These are phyloP conservation scores for Geranium brycei DNA, from an alignment of 345 rosid species.

Conservation along the genomic window DNA sequence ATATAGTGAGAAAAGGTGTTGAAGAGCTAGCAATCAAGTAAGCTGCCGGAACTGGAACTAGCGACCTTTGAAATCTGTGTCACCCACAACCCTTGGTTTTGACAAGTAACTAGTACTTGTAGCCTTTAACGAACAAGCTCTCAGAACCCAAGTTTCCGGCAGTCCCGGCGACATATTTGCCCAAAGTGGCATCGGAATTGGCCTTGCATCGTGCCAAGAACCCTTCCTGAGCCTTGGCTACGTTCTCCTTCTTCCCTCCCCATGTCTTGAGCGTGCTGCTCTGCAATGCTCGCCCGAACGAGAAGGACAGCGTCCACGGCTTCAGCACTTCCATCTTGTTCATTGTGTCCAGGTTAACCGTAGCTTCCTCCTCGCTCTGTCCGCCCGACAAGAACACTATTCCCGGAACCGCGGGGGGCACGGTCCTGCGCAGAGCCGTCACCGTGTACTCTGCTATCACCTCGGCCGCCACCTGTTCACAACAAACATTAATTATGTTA, in stretches of 20 bases:
- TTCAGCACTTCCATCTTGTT: slow-evolving; percentile 62
- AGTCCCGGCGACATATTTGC: slow-evolving; percentile 40
- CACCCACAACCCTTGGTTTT: too few relatives aligned
- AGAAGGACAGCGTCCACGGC: slow-evolving; percentile 93
- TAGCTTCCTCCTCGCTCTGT: slow-evolving; percentile 84
- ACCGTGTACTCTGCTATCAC: slow-evolving; percentile 68
- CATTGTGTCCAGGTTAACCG: slow-evolving; percentile 74
- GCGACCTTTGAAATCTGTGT: too few relatives aligned
- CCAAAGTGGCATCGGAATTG: slow-evolving; percentile 76
- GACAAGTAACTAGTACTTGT: slow-evolving; percentile 42
- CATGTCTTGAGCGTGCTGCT: slow-evolving; percentile 90
- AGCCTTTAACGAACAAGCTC: slow-evolving; percentile 74
- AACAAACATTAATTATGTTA: not conserved
- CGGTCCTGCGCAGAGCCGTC: slow-evolving; percentile 63
- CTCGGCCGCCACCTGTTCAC: slow-evolving; percentile 13
- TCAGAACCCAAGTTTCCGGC: slow-evolving; percentile 63
- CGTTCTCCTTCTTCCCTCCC: slow-evolving; percentile 71
- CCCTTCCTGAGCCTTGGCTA: slow-evolving; percentile 56
- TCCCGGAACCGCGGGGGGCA: slow-evolving; percentile 81
- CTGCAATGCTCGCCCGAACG: slow-evolving; percentile 87
- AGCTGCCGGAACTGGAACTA: too few relatives aligned
- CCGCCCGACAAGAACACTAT: slow-evolving; percentile 82
- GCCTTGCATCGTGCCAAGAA: slow-evolving; percentile 72
- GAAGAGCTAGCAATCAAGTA: too few relatives aligned
- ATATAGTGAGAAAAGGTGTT: too few relatives aligned